These are phyloP conservation scores for Raffaelea deltoideospora DNA, from an alignment of 2,329 filamentous ascomycete genomes.

Conservation along the genomic window DNA sequence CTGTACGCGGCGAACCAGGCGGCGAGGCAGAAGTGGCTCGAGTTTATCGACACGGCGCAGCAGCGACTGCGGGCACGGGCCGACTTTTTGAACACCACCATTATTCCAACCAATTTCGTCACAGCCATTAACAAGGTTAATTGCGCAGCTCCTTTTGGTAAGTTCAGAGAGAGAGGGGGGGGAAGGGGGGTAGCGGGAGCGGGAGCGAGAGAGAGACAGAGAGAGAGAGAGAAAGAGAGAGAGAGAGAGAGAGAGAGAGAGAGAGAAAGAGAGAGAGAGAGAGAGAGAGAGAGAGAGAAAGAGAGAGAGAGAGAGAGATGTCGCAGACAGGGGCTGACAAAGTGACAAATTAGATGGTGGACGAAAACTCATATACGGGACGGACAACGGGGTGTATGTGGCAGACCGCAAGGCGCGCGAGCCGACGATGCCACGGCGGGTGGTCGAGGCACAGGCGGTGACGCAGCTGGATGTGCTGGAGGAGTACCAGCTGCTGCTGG, in stretches of 20 bases:
- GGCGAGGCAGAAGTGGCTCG: conserved; percentile 89
- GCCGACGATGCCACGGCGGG: conserved; percentile 57
- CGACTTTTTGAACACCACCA: conserved; percentile 70
- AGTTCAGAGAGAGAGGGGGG: too few species aligned
- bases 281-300: too few species aligned
- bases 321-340: too few species aligned
- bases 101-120: conserved; percentile 46
- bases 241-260: too few species aligned
- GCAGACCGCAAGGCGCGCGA: conserved; percentile 85
- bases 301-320: too few species aligned
- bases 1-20: conserved; percentile 76
- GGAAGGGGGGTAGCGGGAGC: too few species aligned
- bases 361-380: conserved; percentile 85
- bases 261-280: too few species aligned
- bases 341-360: conserved; percentile 63
- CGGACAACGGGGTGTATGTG: conserved; percentile 84
- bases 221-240: too few species aligned
- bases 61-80: conserved; percentile 73
- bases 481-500: conserved; percentile 81
- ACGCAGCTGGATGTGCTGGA: conserved; percentile 94
- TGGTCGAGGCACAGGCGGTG: conserved; percentile 74
- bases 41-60: conserved; percentile 85
- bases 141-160: conserved; percentile 83
- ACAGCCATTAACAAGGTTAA: conserved; percentile 68
- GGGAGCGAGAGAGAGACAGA: too few species aligned